Percentiles rank a stretch among this genome's conserved stretches.
phyloP scores from a whole-genome alignment of 345 rosid genomes.

The Eucalyptus tenuipes region DNA sequence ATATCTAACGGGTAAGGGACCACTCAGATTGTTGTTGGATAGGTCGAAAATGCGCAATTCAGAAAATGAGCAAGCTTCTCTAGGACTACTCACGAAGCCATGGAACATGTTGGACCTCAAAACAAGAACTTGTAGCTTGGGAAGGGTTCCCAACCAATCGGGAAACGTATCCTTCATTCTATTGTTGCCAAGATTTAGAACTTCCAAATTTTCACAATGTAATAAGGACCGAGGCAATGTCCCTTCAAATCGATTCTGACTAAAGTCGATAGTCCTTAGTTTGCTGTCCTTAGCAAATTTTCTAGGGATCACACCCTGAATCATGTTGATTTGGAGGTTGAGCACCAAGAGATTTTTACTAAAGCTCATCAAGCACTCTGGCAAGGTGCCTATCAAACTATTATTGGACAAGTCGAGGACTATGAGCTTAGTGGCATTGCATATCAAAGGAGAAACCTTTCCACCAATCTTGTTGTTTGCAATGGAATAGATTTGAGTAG shows the following conservation, averaged over 20 bases:
- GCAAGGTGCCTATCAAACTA: background rate
- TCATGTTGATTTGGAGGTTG: background rate
- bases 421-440: rapidly evolving
- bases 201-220: no score
- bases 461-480: background rate
- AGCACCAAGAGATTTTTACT: rapidly evolving
- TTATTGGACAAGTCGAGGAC: background rate
- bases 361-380: background rate
- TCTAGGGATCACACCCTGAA: background rate
- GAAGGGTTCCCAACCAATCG: no score
- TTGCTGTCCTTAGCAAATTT: background rate
- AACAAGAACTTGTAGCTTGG: no score
- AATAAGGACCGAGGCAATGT: rapidly evolving
- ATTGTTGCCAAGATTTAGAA: rapidly evolving
- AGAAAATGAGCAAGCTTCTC: no score
- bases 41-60: rapidly evolving
- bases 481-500: rapidly evolving
- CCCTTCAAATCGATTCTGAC: background rate
- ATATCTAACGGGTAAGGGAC: rapidly evolving
- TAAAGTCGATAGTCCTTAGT: rapidly evolving
- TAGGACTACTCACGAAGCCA: no score
- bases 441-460: background rate
- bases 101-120: no score
- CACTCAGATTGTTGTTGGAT: rapidly evolving
- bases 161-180: rapidly evolving